phyloP scores from a whole-genome alignment of 306 rosid genomes.

The Vigna radiata region DNA sequence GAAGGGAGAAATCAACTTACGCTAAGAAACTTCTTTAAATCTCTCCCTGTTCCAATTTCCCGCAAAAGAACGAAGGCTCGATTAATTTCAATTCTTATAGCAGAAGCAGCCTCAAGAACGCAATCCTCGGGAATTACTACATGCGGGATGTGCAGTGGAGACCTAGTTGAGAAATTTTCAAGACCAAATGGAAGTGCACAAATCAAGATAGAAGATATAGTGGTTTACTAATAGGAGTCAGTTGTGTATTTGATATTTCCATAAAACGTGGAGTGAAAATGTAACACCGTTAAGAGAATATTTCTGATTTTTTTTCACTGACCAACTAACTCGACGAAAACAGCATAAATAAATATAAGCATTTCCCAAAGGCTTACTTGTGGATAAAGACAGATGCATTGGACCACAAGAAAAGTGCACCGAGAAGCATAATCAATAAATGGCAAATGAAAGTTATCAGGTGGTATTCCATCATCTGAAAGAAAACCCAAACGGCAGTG shows the following conservation, averaged over 20 bases:
- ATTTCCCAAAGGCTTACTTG: conserved; percentile 57
- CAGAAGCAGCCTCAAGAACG: conserved; percentile 57
- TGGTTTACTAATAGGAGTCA: background rate
- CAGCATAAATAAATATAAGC: background rate
- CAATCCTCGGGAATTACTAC: conserved; percentile 60
- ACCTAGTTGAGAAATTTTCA: conserved; percentile 52
- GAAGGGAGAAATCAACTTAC: conserved; percentile 55
- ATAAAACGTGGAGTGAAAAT: background rate
- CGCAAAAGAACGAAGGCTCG: conserved; percentile 55
- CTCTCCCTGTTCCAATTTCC: conserved; percentile 73
- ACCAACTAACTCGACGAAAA: background rate
- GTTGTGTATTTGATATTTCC: background rate
- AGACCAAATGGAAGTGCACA: conserved; percentile 34
- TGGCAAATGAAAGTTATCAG: conserved; percentile 78
- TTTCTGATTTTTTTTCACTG: background rate
- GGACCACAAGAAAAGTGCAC: conserved; percentile 71
- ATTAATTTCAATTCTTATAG: conserved; percentile 65
- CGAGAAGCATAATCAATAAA: conserved; percentile 60
- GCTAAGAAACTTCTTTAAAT: conserved; percentile 69
- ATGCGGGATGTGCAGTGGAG: conserved; percentile 71
- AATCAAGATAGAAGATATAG: background rate
- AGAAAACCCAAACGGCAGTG: conserved; percentile 80
- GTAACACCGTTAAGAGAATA: background rate
- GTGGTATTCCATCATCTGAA: conserved; percentile 78
- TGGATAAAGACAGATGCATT: conserved; percentile 72